A percentile compares a stretch with the other conserved stretches of the same genome.
Conservation (phyloP, 495 filamentous ascomycete genomes). For the Penicillium chermesinum region DNA sequence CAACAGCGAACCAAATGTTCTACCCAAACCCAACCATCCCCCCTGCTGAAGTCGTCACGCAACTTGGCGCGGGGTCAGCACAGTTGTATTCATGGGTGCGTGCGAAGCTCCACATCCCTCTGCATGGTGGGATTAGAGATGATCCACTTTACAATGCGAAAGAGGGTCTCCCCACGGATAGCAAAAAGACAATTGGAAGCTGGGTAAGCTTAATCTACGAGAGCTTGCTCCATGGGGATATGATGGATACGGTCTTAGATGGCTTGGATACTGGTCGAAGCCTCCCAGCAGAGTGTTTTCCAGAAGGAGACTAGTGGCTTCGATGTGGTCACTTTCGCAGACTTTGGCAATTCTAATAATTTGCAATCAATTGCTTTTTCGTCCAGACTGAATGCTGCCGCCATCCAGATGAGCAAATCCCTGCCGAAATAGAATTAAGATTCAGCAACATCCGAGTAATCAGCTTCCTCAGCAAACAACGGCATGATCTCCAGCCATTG, state of each 20-base stretch:
- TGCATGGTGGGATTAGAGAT: slow-evolving; percentile 12
- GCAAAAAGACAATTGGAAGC: slow-evolving; percentile 13
- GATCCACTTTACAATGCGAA: slow-evolving; percentile 16
- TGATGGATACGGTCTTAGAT: slow-evolving; percentile 11
- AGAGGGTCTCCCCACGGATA: slow-evolving; percentile 4
- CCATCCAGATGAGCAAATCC: slow-evolving; percentile 4
- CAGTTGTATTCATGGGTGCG: slow-evolving; percentile 15
- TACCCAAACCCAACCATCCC: slow-evolving; percentile 6
- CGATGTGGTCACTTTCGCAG: neutral
- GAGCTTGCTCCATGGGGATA: slow-evolving; percentile 7
- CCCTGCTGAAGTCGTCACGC: slow-evolving; percentile 2
- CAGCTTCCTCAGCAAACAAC: neutral
- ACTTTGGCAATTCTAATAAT: too few species aligned
- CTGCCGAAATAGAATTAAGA: too few species aligned
- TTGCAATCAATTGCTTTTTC: too few species aligned
- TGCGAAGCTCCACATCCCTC: slow-evolving; percentile 9
- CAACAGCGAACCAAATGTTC: slow-evolving; percentile 6
- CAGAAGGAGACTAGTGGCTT: neutral
- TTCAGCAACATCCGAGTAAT: too few species aligned
- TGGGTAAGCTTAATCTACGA: slow-evolving; percentile 13
- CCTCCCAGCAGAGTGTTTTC: neutral
- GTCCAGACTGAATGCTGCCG: slow-evolving; percentile 6
- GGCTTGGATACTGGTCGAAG: slow-evolving; percentile 2
- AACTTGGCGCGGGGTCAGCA: slow-evolving; percentile 10
- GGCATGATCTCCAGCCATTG: slow-evolving; percentile 46